Evolutionary conservation across 2,329 filamentous ascomycete genomes (phyloP), one percentile per base, ranked within the genome.

Genomic region (Myotisia sp.): DNA sequence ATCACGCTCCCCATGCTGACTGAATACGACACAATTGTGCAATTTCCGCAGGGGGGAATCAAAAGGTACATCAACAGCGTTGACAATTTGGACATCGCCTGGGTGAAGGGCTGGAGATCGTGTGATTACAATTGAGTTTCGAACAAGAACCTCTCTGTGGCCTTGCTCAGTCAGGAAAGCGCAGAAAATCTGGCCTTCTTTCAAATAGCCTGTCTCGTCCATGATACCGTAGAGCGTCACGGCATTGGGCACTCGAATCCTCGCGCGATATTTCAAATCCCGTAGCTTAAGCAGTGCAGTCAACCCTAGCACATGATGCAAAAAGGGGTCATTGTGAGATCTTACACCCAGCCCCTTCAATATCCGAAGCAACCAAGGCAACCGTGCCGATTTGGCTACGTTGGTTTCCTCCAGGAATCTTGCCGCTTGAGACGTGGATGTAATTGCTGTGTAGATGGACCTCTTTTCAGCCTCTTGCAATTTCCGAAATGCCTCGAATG

Each of bases 61-160:
- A 9, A 5, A 14, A 0, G 42, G 42, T n/a, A 76, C 67, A 27
- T 63, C 49, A 1, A 76, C 64, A 6, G 79, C 78, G 2, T 51
- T 52, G 0, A 69, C 78, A 1, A 72, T 31, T 48, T 86, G 82
- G 2, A 92, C 67, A 47, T 92, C 84, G 0, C 84, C 84, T 0
- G 82, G 80, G 47, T 92, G 79, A 29, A 92, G 62, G 1, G 82
- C 81, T 0, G 84, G 84, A 1, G 78, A 81, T n/a, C 83, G 68
- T 0, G 82, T 85, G 16, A 92, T 66, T 0, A 84, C 55, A 4
- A 85, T 41, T 10, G 36, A 36, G 0, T 48, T 42, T 0, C 66
- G 60, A 2, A 47, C 43, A 14, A 57, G 42, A 9, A 57, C 44
- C 29, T 52, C 43, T 22, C 44, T 41, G 23, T 45, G 33, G 3